phyloP scores from a whole-genome alignment of 345 rosid genomes.

The Hypericum perforatum region DNA sequence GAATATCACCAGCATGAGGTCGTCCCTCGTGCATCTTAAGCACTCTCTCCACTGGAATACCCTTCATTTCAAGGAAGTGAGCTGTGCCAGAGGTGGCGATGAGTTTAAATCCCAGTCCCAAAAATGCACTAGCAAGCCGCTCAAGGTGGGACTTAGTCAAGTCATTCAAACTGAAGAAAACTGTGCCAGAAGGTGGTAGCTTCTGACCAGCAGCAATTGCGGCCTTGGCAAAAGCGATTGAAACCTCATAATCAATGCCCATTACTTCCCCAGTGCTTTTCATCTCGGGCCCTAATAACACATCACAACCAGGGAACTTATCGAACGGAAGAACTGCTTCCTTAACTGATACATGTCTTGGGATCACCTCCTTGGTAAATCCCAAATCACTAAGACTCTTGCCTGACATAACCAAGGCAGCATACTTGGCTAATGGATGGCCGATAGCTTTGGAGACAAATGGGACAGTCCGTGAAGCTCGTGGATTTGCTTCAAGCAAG shows the following conservation, averaged over 20 bases:
- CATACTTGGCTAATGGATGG: slow-evolving; percentile 88
- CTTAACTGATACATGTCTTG: slow-evolving; percentile 74
- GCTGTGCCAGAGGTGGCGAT: slow-evolving; percentile 91
- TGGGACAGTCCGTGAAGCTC: slow-evolving; percentile 94
- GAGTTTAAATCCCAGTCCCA: slow-evolving; percentile 62
- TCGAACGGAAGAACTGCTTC: slow-evolving; percentile 97
- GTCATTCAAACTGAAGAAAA: slow-evolving; percentile 87
- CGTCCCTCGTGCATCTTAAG: slow-evolving; percentile 92
- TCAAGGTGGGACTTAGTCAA: slow-evolving; percentile 71
- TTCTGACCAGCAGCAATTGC: slow-evolving; percentile 92
- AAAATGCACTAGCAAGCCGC: slow-evolving; percentile 66
- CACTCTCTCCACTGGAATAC: slow-evolving; percentile 62
- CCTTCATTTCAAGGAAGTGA: slow-evolving; percentile 63
- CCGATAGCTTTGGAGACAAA: slow-evolving; percentile 98
- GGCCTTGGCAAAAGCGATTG: slow-evolving; percentile 85
- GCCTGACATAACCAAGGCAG: slow-evolving; percentile 90
- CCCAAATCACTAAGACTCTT: slow-evolving; percentile 55
- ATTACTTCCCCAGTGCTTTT: slow-evolving; percentile 92
- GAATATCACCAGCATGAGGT: slow-evolving; percentile 94
- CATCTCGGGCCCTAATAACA: slow-evolving; percentile 94
- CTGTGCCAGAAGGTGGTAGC: slow-evolving; percentile 76
- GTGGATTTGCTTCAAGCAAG: slow-evolving; percentile 95
- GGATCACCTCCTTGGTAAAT: slow-evolving; percentile 74
- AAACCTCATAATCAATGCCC: slow-evolving; percentile 66
- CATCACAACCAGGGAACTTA: slow-evolving; percentile 92